Percentiles rank a stretch among this genome's conserved stretches.
These are phyloP conservation scores for Rhodomyrtus tomentosa DNA, from an alignment of 345 rosid species.

Conservation along the genomic window DNA sequence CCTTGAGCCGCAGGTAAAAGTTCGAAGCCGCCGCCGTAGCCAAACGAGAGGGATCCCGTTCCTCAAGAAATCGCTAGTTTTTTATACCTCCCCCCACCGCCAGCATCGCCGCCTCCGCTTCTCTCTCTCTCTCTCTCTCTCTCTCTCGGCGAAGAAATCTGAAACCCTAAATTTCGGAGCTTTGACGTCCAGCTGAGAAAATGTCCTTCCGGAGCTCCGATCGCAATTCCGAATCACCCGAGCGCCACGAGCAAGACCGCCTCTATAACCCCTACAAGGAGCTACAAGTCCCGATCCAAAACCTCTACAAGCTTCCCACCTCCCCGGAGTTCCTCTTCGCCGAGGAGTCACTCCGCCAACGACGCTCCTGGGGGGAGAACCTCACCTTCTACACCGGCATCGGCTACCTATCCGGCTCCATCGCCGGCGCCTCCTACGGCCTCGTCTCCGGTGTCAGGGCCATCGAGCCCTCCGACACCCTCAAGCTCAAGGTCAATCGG, in stretches of 20 bases:
- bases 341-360: conserved; percentile 77
- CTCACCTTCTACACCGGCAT: conserved; percentile 90
- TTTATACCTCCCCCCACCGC: not conserved
- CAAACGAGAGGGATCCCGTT: not conserved
- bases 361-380: conserved; percentile 98
- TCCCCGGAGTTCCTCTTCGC: conserved; percentile 90
- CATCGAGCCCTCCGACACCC: conserved; percentile 66
- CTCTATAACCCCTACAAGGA: conserved; percentile 86
- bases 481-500: conserved; percentile 74
- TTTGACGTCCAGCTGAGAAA: not conserved
- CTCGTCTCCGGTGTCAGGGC: conserved; percentile 39
- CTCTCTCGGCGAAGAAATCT: not conserved
- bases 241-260: conserved; percentile 15
- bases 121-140: not conserved
- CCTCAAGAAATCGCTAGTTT: not conserved
- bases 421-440: conserved; percentile 51
- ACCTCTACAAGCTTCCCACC: conserved; percentile 72
- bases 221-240: conserved; percentile 20
- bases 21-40: not conserved
- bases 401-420: conserved; percentile 60
- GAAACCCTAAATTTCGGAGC: not conserved
- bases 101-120: not conserved
- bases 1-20: not conserved
- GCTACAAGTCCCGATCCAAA: conserved; percentile 46
- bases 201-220: conserved; percentile 23